Percentiles rank a stretch among this genome's conserved stretches.
phyloP scores from a whole-genome alignment of 2,329 filamentous ascomycete species.

The Zymoseptoria pseudotritici region DNA sequence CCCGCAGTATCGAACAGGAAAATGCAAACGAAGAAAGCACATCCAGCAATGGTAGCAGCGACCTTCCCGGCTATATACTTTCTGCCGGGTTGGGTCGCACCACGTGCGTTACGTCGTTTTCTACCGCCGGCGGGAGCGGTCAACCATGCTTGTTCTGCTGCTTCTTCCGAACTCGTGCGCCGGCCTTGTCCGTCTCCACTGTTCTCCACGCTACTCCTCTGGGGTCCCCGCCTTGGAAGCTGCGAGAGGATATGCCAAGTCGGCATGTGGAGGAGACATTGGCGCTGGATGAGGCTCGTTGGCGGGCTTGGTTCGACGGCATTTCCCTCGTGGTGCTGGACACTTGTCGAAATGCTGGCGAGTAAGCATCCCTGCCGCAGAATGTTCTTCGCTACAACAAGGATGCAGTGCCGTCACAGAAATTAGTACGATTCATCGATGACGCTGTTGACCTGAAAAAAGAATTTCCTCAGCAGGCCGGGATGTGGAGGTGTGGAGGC shows the following conservation, averaged over 20 bases:
- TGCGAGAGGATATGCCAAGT: neutral
- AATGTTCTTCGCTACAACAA: neutral
- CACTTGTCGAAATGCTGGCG: neutral
- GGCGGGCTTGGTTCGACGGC: no score
- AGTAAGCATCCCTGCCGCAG: neutral
- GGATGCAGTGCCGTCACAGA: neutral
- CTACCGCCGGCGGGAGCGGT: neutral
- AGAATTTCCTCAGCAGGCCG: neutral
- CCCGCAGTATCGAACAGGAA: neutral
- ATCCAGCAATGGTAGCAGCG: neutral
- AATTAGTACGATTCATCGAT: neutral
- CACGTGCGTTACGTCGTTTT: neutral
- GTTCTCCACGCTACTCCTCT: neutral
- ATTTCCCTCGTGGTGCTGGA: neutral
- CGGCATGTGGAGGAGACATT: neutral
- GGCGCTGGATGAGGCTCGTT: no score
- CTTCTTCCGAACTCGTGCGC: neutral
- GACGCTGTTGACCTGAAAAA: neutral
- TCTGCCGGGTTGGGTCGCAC: neutral
- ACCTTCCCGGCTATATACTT: neutral
- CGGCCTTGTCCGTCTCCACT: neutral
- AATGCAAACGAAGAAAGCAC: neutral
- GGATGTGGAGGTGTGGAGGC: constrained; percentile 7
- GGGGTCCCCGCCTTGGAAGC: neutral
- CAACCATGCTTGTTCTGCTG: neutral